Evolutionary conservation across 306 rosid species (phyloP).

Genomic region (Corylus heterophylla): DNA sequence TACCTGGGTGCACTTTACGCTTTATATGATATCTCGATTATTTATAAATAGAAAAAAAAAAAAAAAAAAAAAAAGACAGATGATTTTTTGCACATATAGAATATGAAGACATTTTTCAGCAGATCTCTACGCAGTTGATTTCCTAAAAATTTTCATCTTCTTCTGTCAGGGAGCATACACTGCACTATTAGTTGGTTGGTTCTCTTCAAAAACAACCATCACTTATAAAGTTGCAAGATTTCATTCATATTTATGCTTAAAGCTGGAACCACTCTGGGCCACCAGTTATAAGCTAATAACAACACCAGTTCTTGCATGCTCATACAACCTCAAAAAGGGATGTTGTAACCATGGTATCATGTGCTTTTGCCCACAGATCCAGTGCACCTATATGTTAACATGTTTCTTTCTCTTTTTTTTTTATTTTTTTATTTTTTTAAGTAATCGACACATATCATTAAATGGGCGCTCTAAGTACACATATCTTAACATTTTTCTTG

Average conservation of each 20-base stretch:
- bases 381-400: not conserved
- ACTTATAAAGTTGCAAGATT: not conserved
- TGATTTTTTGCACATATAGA: too few species aligned
- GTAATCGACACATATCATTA: too few species aligned
- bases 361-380: too few species aligned
- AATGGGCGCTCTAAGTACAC: too few species aligned
- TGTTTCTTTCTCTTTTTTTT: not conserved
- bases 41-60: too few species aligned
- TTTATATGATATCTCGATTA: too few species aligned
- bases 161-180: not conserved
- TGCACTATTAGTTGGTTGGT: not conserved
- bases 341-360: not conserved
- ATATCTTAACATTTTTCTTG: not conserved
- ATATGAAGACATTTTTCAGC: too few species aligned
- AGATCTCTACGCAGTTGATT: not conserved
- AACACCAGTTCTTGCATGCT: not conserved
- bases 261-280: not conserved
- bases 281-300: not conserved
- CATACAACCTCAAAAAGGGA: not conserved
- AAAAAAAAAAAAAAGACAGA: too few species aligned
- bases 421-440: too few species aligned
- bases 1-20: too few species aligned
- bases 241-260: not conserved
- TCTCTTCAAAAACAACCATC: not conserved
- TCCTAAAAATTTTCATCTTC: not conserved